Evolutionary conservation across 2,329 filamentous ascomycete genomes (phyloP), one percentile per base, ranked within the genome.

Genomic region (Mycosphaerella arachidis): DNA sequence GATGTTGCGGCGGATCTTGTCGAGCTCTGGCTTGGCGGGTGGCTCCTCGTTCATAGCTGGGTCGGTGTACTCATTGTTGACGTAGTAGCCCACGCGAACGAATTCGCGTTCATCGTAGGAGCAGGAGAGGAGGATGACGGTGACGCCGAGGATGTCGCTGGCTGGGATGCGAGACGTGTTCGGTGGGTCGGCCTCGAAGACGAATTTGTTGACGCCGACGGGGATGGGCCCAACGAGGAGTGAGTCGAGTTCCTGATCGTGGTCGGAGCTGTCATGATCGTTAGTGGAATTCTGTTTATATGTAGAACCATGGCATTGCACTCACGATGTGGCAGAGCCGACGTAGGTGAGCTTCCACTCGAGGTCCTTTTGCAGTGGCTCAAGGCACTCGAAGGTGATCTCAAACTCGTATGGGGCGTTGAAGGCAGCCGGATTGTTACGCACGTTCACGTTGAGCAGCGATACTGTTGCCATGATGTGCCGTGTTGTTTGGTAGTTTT

Each of bases 281-380:
- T 56, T 31, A 51, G 30, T 45, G 16, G 13, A n/a, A 2, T 40
- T 31, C 24, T 52, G 29, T 35, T 9, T 50, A 12, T 46, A n/a
- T 16, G 30, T 6, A 30, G 27, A 53, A 56, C 50, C 56, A 18
- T 43, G 40, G 24, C 46, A 29, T 6, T 16, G 24, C 33, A 83
- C 89, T 81, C 82, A 96, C 90, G 91, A 96, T 59, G 93, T 97
- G 65, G 95, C 94, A 69, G 94, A 99, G 72, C 94, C 95, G 73
- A 99, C 94, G 71, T 99, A 99, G 75, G 92, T 99, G 71, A 99
- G 83, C 79, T 99, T 99, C 94, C 94, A 99, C 79, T 99, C 94
- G 63, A 99, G 87, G 79, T 99, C 94, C 79, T 97, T 97, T 75
- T 96, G 90, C 43, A 99, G 84, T 68, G 89, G 86, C 80, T 99